Evolutionary conservation across 2,329 filamentous ascomycete genomes (phyloP).

Genomic region (Colletotrichum tofieldiae): DNA sequence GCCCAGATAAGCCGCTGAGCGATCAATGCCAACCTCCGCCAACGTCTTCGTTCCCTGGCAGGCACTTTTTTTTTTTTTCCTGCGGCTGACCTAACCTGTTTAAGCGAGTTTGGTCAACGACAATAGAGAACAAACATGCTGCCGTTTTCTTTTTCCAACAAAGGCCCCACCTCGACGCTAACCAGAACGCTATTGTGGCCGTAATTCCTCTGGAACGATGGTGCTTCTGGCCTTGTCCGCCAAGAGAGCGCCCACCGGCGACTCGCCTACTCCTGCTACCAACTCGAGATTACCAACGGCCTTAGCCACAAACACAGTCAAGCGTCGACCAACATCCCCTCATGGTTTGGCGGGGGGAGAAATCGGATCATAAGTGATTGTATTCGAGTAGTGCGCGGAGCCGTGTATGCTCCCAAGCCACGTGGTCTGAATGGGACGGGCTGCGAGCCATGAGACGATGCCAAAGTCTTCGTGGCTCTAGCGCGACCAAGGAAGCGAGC

Average conservation of each 20-base stretch:
- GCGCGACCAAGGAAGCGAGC: background rate
- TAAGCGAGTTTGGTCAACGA: slow-evolving; percentile 34
- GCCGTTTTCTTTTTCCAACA: slow-evolving; percentile 34
- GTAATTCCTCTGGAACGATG: background rate
- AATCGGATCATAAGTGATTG: background rate
- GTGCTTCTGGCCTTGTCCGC: background rate
- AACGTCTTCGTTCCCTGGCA: slow-evolving; percentile 1
- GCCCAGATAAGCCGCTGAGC: slow-evolving; percentile 31
- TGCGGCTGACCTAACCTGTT: slow-evolving; percentile 35
- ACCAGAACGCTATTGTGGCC: background rate
- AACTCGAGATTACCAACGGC: background rate
- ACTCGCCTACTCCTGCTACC: background rate
- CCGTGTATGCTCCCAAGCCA: background rate
- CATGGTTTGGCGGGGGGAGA: background rate
- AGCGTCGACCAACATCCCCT: background rate
- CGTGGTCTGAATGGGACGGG: background rate
- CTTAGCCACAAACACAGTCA: background rate
- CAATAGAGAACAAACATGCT: slow-evolving; percentile 32
- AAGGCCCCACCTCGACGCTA: slow-evolving; percentile 5
- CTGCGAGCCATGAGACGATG: background rate
- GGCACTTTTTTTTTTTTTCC: slow-evolving; percentile 9
- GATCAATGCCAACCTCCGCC: slow-evolving; percentile 27
- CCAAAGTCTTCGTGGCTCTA: background rate
- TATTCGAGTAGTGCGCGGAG: background rate
- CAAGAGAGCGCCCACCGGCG: background rate